These are phyloP conservation scores for Castanea sativa DNA, from an alignment of 306 rosid genomes.

Conservation along the genomic window DNA sequence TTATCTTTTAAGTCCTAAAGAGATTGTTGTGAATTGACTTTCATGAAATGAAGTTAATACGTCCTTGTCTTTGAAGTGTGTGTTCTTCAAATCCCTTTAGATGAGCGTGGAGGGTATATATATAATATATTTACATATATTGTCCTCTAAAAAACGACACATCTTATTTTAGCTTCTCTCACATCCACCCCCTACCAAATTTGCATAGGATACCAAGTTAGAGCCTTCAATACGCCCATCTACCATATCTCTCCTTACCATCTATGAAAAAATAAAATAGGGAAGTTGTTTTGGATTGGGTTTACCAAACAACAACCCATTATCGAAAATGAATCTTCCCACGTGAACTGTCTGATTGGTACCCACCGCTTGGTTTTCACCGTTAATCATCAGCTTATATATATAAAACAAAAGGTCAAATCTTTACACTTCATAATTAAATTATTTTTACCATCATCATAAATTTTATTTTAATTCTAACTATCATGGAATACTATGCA, in stretches of 20 bases:
- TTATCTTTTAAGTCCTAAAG: too few relatives aligned
- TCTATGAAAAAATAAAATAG: not conserved
- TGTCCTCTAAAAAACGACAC: constrained; percentile 31
- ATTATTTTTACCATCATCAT: not conserved
- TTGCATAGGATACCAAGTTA: constrained; percentile 69
- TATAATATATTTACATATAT: not conserved
- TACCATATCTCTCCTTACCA: constrained; percentile 27
- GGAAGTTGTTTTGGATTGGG: constrained; percentile 43
- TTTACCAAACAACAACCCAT: constrained; percentile 59
- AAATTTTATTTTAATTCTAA: not conserved
- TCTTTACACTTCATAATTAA: not conserved
- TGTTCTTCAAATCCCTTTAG: not conserved
- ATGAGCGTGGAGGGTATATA: not conserved
- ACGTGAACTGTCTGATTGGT: constrained; percentile 51
- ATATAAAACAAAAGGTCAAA: not conserved
- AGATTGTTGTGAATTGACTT: too few relatives aligned
- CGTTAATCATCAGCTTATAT: constrained; percentile 42
- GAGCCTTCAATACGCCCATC: constrained; percentile 52
- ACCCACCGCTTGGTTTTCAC: constrained; percentile 52
- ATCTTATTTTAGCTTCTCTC: constrained; percentile 18
- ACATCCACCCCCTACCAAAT: not conserved
- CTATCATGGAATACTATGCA: not conserved
- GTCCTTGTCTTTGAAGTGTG: not conserved
- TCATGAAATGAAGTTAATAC: not conserved
- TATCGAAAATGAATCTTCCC: constrained; percentile 66